Conservation (phyloP, 768 basidiomycete species). For the Russula griseocarnosa region DNA sequence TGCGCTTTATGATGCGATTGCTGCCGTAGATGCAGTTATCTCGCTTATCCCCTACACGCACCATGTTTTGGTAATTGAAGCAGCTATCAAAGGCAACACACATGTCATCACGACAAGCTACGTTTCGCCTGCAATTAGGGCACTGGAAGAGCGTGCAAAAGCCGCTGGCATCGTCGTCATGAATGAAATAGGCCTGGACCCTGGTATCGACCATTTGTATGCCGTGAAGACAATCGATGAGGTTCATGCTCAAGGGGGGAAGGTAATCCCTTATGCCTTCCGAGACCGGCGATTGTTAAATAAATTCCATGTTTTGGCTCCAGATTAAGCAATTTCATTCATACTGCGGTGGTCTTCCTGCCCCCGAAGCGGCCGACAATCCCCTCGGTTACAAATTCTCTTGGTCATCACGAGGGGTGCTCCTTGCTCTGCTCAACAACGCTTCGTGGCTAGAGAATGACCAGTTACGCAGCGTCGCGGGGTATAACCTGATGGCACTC, state of each 20-base stretch:
- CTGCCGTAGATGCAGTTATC: constrained; percentile 88
- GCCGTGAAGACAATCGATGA: constrained; percentile 92
- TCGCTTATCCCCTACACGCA: constrained; percentile 94
- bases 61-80: constrained; percentile 86
- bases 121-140: constrained; percentile 86
- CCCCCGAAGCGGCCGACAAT: constrained; percentile 86
- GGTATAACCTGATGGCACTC: constrained; percentile 81
- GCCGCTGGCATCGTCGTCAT: constrained; percentile 89
- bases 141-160: constrained; percentile 73
- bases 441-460: constrained; percentile 74
- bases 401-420: constrained; percentile 94
- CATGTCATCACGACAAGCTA: constrained; percentile 97
- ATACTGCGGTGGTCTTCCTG: constrained; percentile 95
- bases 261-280: constrained; percentile 46
- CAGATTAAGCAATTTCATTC: constrained; percentile 89
- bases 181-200: constrained; percentile 98
- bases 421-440: constrained; percentile 89
- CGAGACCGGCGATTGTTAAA: neutral
- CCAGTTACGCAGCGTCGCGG: constrained; percentile 61
- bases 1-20: constrained; percentile 76
- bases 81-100: constrained; percentile 83
- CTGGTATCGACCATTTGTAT: constrained; percentile 91
- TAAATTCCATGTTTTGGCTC: neutral
- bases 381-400: constrained; percentile 99
- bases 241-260: constrained; percentile 91